Base-by-base conservation (phyloP, 768 basidiomycete genomes). In the Xerocomellus dryophilus region DNA sequence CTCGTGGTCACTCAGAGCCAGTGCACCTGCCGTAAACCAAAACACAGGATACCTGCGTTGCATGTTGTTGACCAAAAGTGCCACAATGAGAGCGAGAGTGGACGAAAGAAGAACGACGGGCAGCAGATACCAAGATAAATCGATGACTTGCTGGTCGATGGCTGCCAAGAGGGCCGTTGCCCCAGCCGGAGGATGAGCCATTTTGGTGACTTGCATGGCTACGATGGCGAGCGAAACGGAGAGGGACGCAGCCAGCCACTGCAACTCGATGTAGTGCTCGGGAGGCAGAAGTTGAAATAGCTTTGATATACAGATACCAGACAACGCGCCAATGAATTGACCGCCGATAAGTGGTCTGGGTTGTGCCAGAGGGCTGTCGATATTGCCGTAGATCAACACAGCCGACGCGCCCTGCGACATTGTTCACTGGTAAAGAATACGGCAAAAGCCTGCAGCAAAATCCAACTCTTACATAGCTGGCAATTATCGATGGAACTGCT, bases 171-270 rank as follows among this genome's bases (percentile, higher is more conserved):
- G 69, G 20, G 81, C 80, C 1, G 81, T 81, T n/a, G 79, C 81
- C 52, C 81, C 82, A 47, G 79, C 81, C 20, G 82, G 81, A 3
- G 81, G 82, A 61, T 82, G 81, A 9, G 74, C 75, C 7, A 77
- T 83, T 10, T 63, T 64, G 9, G 80, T 80, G 46, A 82, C 68
- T 57, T 81, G 79, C 82, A 83, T 81, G 21, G 71, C 61, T 17
- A 80, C 76, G 35, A 80, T 62, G 21, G 76, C 50, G 15, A 68
- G 58, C 2, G 76, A 76, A 48, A 74, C 76, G 0, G 78, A 72
- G 12, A 83, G 53, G 17, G 56, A 65, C 6, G 43, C 62, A 25
- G 56, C 62, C n/a, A 52, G 67, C 81, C 80, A 84, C 42, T 71
- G 56, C 25, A 81, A 61, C n/a, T 78, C 62, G 25, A 74, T 54